Evolutionary conservation across 768 basidiomycete species (phyloP).

Genomic region (Fistulinella prunicolor): DNA sequence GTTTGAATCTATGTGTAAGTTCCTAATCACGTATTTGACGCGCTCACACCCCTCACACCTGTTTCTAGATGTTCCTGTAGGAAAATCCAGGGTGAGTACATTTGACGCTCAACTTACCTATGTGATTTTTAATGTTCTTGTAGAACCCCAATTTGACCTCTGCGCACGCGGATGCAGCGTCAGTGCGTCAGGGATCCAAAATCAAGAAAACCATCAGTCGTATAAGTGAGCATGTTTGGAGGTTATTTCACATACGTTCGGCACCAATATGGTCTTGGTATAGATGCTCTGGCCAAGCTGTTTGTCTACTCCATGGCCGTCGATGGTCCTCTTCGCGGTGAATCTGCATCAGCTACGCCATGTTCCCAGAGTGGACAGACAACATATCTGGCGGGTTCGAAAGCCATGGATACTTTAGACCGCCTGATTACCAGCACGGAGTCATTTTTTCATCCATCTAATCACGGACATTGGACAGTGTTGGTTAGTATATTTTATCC

Average conservation of each 20-base stretch:
- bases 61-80: slow-evolving; percentile 44
- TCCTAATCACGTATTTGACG: neutral
- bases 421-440: slow-evolving; percentile 89
- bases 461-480: slow-evolving; percentile 79
- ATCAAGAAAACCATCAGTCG: slow-evolving; percentile 71
- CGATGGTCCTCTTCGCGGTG: slow-evolving; percentile 62
- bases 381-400: slow-evolving; percentile 78
- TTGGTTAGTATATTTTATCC: slow-evolving; percentile 13
- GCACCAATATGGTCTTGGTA: neutral
- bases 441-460: slow-evolving; percentile 93
- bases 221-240: slow-evolving; percentile 40
- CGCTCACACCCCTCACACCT: slow-evolving; percentile 37
- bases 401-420: slow-evolving; percentile 83
- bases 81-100: slow-evolving; percentile 53
- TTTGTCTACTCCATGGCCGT: slow-evolving; percentile 88
- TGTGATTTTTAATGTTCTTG: neutral
- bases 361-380: slow-evolving; percentile 48
- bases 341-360: slow-evolving; percentile 58
- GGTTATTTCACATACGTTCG: neutral
- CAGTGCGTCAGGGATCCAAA: slow-evolving; percentile 52
- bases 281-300: slow-evolving; percentile 78
- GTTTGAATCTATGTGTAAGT: slow-evolving; percentile 70
- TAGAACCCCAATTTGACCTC: slow-evolving; percentile 66
- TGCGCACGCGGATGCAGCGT: slow-evolving; percentile 63
- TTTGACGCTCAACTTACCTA: neutral